Conservation (phyloP, 176 grass and related monocot species). For the Panicum miliaceum region DNA sequence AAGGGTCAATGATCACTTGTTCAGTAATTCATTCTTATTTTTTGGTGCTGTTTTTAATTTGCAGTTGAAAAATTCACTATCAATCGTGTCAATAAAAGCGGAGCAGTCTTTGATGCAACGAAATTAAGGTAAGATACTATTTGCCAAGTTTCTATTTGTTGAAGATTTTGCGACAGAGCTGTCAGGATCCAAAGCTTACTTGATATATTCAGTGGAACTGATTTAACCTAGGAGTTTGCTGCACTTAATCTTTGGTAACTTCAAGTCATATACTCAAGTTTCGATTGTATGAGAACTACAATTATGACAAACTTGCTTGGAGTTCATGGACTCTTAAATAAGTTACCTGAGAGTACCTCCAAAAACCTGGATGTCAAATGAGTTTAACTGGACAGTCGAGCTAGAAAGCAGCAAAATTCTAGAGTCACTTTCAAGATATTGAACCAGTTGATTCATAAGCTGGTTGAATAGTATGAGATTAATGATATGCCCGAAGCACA, state of each 20-base stretch:
- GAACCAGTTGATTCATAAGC: not conserved
- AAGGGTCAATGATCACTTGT: not conserved
- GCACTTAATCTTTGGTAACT: not conserved
- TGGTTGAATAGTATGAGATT: not conserved
- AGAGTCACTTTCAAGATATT: not conserved
- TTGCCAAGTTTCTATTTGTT: slow-evolving; percentile 9
- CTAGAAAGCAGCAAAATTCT: not conserved
- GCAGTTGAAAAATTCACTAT: slow-evolving; percentile 92
- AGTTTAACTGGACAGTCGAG: not conserved
- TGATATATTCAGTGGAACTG: not conserved
- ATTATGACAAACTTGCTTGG: not conserved
- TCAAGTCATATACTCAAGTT: not conserved
- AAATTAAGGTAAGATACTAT: slow-evolving; percentile 75
- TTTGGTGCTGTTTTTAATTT: slow-evolving; percentile 11
- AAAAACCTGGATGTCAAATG: not conserved
- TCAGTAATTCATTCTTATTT: slow-evolving; percentile 18
- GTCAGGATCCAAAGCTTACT: not conserved
- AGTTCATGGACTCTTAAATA: not conserved
- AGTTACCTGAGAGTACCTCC: not conserved
- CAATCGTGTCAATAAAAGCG: slow-evolving; percentile 97
- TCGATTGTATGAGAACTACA: slow-evolving; percentile 1
- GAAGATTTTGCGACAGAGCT: slow-evolving; percentile 5
- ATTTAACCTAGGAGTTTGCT: slow-evolving; percentile 4
- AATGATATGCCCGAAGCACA: not conserved
- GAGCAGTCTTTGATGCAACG: slow-evolving; percentile 87